Evolutionary conservation across 2,329 filamentous ascomycete species (phyloP).

Genomic region (Exophiala oligosperma): DNA sequence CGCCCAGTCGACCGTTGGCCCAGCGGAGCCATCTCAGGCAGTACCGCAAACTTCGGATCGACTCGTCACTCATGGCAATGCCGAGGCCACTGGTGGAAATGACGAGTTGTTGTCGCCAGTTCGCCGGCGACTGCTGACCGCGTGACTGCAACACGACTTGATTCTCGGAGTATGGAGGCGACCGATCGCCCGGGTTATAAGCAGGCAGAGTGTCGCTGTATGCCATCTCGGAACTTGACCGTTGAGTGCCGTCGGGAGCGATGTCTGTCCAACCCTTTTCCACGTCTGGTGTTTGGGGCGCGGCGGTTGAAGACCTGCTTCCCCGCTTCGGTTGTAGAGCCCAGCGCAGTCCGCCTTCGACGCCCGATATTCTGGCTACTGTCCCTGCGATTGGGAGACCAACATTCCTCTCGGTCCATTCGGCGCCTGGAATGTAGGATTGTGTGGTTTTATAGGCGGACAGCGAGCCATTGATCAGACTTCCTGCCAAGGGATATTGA

Average conservation of each 20-base stretch:
- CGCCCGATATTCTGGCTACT: constrained; percentile 80
- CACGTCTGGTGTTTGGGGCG: constrained; percentile 19
- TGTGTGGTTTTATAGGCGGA: constrained; percentile 86
- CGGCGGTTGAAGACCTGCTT: constrained; percentile 5
- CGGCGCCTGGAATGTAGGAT: constrained; percentile 84
- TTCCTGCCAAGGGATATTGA: constrained; percentile 81
- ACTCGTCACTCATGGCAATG: constrained; percentile 88
- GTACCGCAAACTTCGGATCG: constrained; percentile 77
- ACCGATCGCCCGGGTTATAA: constrained; percentile 67
- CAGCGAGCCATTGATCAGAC: constrained; percentile 79
- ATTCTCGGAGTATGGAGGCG: constrained; percentile 27
- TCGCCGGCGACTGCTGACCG: constrained; percentile 37
- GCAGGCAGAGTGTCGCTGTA: constrained; percentile 73
- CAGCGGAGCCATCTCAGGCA: constrained; percentile 78
- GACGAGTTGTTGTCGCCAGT: constrained; percentile 81
- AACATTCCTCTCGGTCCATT: constrained; percentile 86
- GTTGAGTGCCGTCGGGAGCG: constrained; percentile 14
- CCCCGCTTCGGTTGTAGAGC: constrained; percentile 60
- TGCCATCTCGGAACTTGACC: constrained; percentile 13
- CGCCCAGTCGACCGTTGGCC: constrained; percentile 78
- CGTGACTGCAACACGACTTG: constrained; percentile 27
- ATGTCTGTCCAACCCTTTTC: constrained; percentile 27
- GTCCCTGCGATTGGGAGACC: constrained; percentile 80
- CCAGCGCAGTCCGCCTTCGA: constrained; percentile 83
- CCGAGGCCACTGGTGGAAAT: constrained; percentile 89